These are phyloP conservation scores for Peribolospora kevripleyi DNA, from an alignment of 768 basidiomycete species.

Conservation along the genomic window DNA sequence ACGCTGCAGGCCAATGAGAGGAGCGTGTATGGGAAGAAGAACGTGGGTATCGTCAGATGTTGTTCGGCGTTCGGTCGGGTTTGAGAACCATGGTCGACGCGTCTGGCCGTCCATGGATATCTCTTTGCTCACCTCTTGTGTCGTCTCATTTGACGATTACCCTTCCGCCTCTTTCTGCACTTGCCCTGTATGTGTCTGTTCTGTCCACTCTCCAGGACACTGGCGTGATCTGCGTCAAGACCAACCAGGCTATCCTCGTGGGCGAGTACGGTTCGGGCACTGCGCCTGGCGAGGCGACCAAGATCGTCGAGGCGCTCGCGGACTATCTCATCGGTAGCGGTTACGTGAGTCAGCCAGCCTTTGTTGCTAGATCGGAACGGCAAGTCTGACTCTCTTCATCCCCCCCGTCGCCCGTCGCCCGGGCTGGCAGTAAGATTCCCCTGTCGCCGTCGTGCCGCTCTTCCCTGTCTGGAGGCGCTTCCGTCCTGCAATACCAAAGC, in stretches of 20 bases:
- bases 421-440: too few relatives aligned
- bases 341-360: neutral
- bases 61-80: neutral
- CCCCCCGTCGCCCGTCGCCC: too few relatives aligned
- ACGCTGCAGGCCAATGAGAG: conserved; percentile 28
- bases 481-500: too few relatives aligned
- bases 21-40: conserved; percentile 52
- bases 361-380: too few relatives aligned
- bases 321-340: conserved; percentile 41
- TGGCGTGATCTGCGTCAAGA: conserved; percentile 51
- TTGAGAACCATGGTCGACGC: neutral
- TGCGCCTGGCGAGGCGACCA: conserved; percentile 41
- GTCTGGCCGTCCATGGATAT: neutral
- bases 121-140: neutral
- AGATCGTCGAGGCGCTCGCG: conserved; percentile 41
- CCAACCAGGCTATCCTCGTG: conserved; percentile 61
- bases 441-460: too few relatives aligned
- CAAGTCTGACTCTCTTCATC: too few relatives aligned
- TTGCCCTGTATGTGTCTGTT: too few relatives aligned
- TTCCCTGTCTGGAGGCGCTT: too few relatives aligned
- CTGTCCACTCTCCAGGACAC: conserved; percentile 29
- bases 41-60: conserved; percentile 26
- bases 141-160: neutral
- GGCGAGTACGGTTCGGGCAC: conserved; percentile 42
- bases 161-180: too few relatives aligned